Conservation (phyloP, 208 protist species). For the Trypanosoma platydactyli region DNA sequence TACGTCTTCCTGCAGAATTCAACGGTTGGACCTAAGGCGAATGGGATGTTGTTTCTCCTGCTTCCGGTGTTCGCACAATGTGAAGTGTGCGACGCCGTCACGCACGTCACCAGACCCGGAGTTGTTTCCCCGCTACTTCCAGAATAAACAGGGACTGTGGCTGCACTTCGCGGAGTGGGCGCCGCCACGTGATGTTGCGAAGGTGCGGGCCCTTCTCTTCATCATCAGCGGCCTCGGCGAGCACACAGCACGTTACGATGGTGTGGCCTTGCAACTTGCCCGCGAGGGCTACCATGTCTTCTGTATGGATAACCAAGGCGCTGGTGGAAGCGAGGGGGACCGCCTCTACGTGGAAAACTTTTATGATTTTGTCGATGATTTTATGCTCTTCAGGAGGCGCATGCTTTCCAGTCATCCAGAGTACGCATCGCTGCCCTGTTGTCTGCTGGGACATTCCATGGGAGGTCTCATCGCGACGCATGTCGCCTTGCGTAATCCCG, state of each 20-base stretch:
- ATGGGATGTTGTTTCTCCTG: conserved; percentile 16
- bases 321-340: conserved; percentile 68
- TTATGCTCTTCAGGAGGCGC: conserved; percentile 43
- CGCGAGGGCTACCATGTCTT: conserved; percentile 54
- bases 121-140: conserved; percentile 73
- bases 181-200: conserved; percentile 30
- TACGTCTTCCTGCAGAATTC: too few species aligned
- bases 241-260: conserved; percentile 74
- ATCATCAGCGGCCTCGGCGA: conserved; percentile 74
- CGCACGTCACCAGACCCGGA: conserved; percentile 55
- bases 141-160: conserved; percentile 77
- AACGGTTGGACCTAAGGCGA: too few species aligned
- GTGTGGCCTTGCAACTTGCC: conserved; percentile 52
- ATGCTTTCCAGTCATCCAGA: conserved; percentile 39
- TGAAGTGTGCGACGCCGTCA: conserved; percentile 43
- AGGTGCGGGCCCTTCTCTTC: conserved; percentile 52
- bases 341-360: conserved; percentile 76
- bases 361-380: conserved; percentile 73
- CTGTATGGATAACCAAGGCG: conserved; percentile 74
- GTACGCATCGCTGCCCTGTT: conserved; percentile 41
- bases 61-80: conserved; percentile 27
- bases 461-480: conserved; percentile 62
- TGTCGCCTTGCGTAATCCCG: conserved; percentile 47
- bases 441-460: conserved; percentile 81
- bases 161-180: conserved; percentile 72